phyloP scores from a whole-genome alignment of 768 basidiomycete species.

The Tylopilus felleus region DNA sequence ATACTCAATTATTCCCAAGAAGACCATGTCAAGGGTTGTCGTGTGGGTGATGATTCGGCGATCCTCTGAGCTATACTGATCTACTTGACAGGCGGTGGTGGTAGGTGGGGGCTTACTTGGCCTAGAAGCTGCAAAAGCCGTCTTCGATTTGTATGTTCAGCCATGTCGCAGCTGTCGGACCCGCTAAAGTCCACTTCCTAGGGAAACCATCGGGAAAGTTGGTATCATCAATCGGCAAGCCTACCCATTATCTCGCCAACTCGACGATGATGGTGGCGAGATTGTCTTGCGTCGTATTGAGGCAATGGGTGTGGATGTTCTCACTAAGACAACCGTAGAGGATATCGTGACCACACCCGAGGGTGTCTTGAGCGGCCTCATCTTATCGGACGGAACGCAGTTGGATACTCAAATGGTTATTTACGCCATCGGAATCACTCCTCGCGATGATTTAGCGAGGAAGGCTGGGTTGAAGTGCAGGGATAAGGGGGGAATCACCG shows the following conservation, averaged over 20 bases:
- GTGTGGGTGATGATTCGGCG: constrained; percentile 11
- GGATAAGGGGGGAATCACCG: constrained; percentile 52
- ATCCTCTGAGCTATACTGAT: neutral
- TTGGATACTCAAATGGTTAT: constrained; percentile 55
- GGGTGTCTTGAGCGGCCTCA: constrained; percentile 45
- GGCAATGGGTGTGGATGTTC: constrained; percentile 54
- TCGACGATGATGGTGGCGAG: constrained; percentile 55
- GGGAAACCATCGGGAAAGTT: constrained; percentile 41
- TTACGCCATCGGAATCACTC: constrained; percentile 67
- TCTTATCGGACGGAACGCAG: constrained; percentile 44
- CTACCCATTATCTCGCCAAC: constrained; percentile 56
- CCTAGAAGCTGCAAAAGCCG: constrained; percentile 71
- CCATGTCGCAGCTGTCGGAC: neutral
- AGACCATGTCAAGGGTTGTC: constrained; percentile 37
- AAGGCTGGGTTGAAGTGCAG: constrained; percentile 49
- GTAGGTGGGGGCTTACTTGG: constrained; percentile 73
- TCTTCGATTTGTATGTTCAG: constrained; percentile 48
- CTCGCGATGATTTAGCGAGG: constrained; percentile 65
- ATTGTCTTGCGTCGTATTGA: constrained; percentile 60
- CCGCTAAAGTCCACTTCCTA: neutral
- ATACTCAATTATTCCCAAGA: constrained; percentile 58
- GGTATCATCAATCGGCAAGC: constrained; percentile 50
- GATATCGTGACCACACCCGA: constrained; percentile 37
- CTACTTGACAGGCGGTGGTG: constrained; percentile 28
- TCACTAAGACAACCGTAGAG: constrained; percentile 40